Evolutionary conservation across 371 early-diverging fungal species (phyloP).

Genomic region (Mortierella sp.): DNA sequence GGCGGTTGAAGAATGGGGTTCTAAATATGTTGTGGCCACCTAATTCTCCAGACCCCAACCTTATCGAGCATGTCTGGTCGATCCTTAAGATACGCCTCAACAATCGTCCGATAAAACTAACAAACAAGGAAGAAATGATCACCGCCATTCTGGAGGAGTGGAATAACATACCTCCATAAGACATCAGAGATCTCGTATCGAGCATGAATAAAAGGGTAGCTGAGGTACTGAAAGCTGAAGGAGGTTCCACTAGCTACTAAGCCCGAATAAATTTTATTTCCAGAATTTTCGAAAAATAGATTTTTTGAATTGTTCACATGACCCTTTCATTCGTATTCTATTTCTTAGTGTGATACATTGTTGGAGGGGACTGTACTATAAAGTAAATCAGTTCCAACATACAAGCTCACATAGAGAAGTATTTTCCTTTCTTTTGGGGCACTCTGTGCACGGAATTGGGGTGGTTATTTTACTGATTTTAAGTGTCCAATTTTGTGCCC

Average conservation of each 20-base stretch:
- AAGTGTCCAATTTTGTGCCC: too few relatives aligned
- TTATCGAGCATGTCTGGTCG: slow-evolving; percentile 6
- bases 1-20: slow-evolving; percentile 1
- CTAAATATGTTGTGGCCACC: slow-evolving; percentile 9
- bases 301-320: too few relatives aligned
- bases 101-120: slow-evolving; percentile 3
- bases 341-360: too few relatives aligned
- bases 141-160: background rate
- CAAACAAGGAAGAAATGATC: background rate
- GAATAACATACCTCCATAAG: background rate
- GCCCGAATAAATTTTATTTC: too few relatives aligned
- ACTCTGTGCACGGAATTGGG: too few relatives aligned
- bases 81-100: slow-evolving; percentile 2
- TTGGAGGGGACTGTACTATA: too few relatives aligned
- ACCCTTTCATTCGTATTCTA: too few relatives aligned
- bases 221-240: background rate
- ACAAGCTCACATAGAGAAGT: too few relatives aligned
- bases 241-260: background rate
- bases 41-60: slow-evolving; percentile 15
- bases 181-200: background rate
- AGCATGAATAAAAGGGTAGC: background rate
- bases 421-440: too few relatives aligned
- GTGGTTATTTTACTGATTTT: too few relatives aligned
- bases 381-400: too few relatives aligned
- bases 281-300: too few relatives aligned